Percentiles rank a stretch among this genome's conserved stretches.
These are phyloP conservation scores for Chalara sp. DNA, from an alignment of 2,329 filamentous ascomycete species.

Conservation along the genomic window DNA sequence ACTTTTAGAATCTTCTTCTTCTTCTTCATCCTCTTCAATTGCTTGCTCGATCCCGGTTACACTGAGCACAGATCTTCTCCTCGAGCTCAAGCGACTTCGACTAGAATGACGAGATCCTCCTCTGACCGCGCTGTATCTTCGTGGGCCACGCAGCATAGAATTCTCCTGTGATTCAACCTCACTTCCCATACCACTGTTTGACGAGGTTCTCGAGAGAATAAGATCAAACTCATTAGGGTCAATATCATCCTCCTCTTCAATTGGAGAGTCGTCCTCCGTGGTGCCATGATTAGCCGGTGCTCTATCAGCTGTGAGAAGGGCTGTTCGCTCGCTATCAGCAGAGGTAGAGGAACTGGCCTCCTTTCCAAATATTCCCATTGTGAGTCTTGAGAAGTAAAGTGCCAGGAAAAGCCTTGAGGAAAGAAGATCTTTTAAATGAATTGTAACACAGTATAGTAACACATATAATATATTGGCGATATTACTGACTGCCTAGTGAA, in stretches of 20 bases:
- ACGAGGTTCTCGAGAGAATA: constrained; percentile 20
- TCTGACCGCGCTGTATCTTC: constrained; percentile 16
- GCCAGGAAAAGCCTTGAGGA: too few species aligned
- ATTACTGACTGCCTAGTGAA: too few species aligned
- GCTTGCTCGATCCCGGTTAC: constrained; percentile 11
- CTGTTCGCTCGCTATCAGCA: constrained; percentile 9
- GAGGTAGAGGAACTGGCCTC: background rate
- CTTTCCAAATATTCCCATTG: background rate
- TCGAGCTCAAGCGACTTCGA: background rate
- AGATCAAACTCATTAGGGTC: constrained; percentile 25
- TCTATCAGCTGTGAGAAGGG: constrained; percentile 9
- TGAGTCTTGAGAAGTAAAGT: too few species aligned
- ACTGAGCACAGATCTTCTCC: constrained; percentile 16
- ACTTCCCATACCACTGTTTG: constrained; percentile 20
- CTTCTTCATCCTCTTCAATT: constrained; percentile 11
- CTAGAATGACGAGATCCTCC: constrained; percentile 13
- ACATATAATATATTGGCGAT: too few species aligned
- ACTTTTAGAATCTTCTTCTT: constrained; percentile 14
- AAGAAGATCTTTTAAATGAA: too few species aligned
- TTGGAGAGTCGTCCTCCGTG: constrained; percentile 4
- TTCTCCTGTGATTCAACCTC: constrained; percentile 23
- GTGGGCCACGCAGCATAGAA: constrained; percentile 23
- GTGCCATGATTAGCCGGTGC: constrained; percentile 3
- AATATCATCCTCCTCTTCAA: constrained; percentile 33
- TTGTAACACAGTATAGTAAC: too few species aligned